These are phyloP conservation scores for Forsythia viridissima DNA, from an alignment of 257 asterid genomes.

Conservation along the genomic window DNA sequence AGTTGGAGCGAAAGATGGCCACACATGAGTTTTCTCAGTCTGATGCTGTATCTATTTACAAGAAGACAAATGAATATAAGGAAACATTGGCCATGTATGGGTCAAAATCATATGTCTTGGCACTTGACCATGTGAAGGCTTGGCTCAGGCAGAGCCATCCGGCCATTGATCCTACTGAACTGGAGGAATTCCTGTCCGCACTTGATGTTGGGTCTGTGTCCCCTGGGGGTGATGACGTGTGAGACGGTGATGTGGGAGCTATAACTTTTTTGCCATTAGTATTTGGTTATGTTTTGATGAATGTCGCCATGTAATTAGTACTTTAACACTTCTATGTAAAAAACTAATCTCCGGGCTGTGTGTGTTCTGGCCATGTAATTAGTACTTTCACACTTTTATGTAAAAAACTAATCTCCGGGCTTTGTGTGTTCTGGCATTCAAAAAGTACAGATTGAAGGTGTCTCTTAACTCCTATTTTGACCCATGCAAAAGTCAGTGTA, in stretches of 20 bases:
- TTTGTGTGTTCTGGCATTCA: too few species aligned
- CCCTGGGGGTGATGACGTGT: neutral
- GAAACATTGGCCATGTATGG: neutral
- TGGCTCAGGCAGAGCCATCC: neutral
- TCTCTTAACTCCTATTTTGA: too few species aligned
- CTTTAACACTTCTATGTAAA: too few species aligned
- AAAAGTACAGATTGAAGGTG: too few species aligned
- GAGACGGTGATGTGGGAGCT: neutral
- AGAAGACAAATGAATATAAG: neutral
- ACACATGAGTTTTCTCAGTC: neutral
- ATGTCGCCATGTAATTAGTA: neutral
- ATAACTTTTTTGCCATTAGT: neutral
- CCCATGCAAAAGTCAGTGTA: too few species aligned
- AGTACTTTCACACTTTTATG: too few species aligned
- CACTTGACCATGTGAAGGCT: neutral
- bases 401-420: too few species aligned
- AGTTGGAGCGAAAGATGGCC: neutral
- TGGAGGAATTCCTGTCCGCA: neutral
- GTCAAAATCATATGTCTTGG: neutral
- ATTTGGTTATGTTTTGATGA: neutral
- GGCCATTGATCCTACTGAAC: neutral
- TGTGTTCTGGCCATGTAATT: neutral
- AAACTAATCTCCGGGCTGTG: too few species aligned
- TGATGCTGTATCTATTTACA: neutral
- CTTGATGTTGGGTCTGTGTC: neutral